A percentile compares a stretch with the other conserved stretches of the same genome.
phyloP scores from a whole-genome alignment of 768 basidiomycete species.

The Leccinum aurantiacum region DNA sequence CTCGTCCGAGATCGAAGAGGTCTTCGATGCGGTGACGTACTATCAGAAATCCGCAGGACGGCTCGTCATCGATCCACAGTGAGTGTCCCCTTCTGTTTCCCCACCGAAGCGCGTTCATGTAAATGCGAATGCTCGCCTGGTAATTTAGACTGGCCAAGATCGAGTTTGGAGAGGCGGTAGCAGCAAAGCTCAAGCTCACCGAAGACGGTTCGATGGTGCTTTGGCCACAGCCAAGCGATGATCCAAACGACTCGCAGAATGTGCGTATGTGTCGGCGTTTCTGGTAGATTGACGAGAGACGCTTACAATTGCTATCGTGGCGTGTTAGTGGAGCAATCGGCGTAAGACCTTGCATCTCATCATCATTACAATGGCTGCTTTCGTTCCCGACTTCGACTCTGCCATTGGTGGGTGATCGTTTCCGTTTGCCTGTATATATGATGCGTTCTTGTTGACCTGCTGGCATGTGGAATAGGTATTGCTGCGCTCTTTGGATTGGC shows the following conservation, averaged over 20 bases:
- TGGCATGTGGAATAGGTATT: constrained; percentile 37
- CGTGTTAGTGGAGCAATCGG: constrained; percentile 41
- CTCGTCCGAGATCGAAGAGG: not conserved
- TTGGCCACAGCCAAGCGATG: constrained; percentile 55
- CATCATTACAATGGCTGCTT: constrained; percentile 51
- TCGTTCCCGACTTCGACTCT: constrained; percentile 56
- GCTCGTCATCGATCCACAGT: constrained; percentile 63
- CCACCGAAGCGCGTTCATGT: not conserved
- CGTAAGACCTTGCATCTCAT: constrained; percentile 48
- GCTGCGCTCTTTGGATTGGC: constrained; percentile 50
- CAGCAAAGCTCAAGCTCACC: constrained; percentile 46
- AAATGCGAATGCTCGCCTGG: not conserved
- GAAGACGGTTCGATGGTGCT: constrained; percentile 47
- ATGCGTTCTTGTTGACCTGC: not conserved
- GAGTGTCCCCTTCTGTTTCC: constrained; percentile 19
- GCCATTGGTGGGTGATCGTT: constrained; percentile 40
- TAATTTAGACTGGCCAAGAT: constrained; percentile 42
- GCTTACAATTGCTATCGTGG: not conserved
- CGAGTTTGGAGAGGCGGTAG: constrained; percentile 50
- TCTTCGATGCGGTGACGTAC: constrained; percentile 39
- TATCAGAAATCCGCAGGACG: constrained; percentile 59
- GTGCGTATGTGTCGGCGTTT: constrained; percentile 28
- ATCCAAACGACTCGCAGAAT: constrained; percentile 55
- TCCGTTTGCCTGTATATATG: not conserved
- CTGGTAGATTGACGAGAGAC: not conserved